A percentile compares a stretch with the other conserved stretches of the same genome.
Evolutionary conservation across 2,329 filamentous ascomycete genomes (phyloP).

Genomic region (Penicillium griseofulvum): DNA sequence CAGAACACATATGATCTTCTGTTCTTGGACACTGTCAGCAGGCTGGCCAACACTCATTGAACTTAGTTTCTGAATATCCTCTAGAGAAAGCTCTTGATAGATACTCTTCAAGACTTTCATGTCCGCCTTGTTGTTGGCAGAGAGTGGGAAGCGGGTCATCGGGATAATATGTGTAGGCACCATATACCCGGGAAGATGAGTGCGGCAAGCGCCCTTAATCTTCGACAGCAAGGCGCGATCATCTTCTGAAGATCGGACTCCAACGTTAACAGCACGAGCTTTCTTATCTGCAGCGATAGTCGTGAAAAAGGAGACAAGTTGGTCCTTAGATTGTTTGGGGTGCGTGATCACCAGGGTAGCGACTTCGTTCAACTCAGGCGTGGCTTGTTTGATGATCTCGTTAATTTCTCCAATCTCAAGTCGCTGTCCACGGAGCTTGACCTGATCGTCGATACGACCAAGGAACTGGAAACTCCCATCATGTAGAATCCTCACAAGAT

Average conservation of each 20-base stretch:
- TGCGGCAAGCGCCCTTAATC: slow-evolving; percentile 63
- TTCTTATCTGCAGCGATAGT: slow-evolving; percentile 15
- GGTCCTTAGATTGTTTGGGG: slow-evolving; percentile 70
- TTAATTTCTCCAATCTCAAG: slow-evolving; percentile 92
- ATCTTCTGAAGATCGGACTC: slow-evolving; percentile 41
- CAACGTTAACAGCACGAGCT: slow-evolving; percentile 18
- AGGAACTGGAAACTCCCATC: slow-evolving; percentile 84
- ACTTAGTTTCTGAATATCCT: slow-evolving; percentile 60
- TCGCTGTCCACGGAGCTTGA: slow-evolving; percentile 85
- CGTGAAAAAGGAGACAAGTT: slow-evolving; percentile 73
- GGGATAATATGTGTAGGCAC: slow-evolving; percentile 79
- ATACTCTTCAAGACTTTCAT: slow-evolving; percentile 64
- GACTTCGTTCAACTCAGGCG: slow-evolving; percentile 62
- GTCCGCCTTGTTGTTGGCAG: slow-evolving; percentile 87
- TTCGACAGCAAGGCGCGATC: slow-evolving; percentile 43
- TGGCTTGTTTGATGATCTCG: slow-evolving; percentile 67
- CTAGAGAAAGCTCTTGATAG: slow-evolving; percentile 61
- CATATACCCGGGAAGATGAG: slow-evolving; percentile 79
- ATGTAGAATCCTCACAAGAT: slow-evolving; percentile 76
- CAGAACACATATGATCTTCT: slow-evolving; percentile 55
- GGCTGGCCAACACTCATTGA: slow-evolving; percentile 27
- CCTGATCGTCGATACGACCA: slow-evolving; percentile 84
- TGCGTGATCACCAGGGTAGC: slow-evolving; percentile 75
- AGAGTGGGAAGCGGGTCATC: slow-evolving; percentile 71
- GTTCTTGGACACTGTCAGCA: slow-evolving; percentile 33